phyloP scores from a whole-genome alignment of 1,139 yeast genomes.

The Yamadazyma diddensiae region DNA sequence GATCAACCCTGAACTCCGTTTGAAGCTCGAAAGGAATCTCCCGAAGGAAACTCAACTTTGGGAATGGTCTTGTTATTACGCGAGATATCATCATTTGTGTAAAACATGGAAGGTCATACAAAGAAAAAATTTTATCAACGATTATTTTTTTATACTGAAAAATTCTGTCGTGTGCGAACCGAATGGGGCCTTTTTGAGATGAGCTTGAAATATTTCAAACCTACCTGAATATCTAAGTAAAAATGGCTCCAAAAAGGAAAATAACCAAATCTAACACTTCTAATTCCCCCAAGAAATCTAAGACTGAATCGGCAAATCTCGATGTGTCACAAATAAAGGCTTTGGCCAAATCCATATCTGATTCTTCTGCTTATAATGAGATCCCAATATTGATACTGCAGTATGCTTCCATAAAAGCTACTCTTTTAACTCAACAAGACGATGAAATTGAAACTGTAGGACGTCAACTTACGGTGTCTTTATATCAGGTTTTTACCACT shows the following conservation, averaged over 20 bases:
- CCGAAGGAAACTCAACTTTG: slow-evolving; percentile 38
- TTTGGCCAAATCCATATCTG: slow-evolving; percentile 28
- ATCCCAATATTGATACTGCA: slow-evolving; percentile 44
- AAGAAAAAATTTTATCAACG: slow-evolving; percentile 18
- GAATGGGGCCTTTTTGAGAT: slow-evolving; percentile 1
- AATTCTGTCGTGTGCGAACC: slow-evolving; percentile 8
- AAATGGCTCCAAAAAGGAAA: slow-evolving; percentile 16
- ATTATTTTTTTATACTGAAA: too few relatives aligned
- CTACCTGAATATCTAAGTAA: neutral
- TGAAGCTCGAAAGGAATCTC: slow-evolving; percentile 40
- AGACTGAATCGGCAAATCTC: slow-evolving; percentile 9
- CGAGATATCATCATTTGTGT: slow-evolving; percentile 63
- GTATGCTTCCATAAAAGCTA: slow-evolving; percentile 24
- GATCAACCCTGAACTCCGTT: slow-evolving; percentile 40
- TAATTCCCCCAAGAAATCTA: slow-evolving; percentile 5
- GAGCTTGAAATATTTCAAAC: slow-evolving; percentile 2
- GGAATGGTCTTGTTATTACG: slow-evolving; percentile 49
- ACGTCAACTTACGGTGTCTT: slow-evolving; percentile 50
- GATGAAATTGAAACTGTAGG: slow-evolving; percentile 30
- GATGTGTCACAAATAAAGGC: slow-evolving; percentile 29
- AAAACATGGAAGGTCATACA: slow-evolving; percentile 57
- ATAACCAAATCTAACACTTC: slow-evolving; percentile 3
- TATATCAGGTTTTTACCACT: slow-evolving; percentile 57
- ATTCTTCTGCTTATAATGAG: slow-evolving; percentile 46
- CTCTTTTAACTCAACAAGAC: slow-evolving; percentile 18